A percentile compares a stretch with the other conserved stretches of the same genome.
Evolutionary conservation across 2,329 filamentous ascomycete species (phyloP).

Genomic region (Pestalotiopsis sp.): DNA sequence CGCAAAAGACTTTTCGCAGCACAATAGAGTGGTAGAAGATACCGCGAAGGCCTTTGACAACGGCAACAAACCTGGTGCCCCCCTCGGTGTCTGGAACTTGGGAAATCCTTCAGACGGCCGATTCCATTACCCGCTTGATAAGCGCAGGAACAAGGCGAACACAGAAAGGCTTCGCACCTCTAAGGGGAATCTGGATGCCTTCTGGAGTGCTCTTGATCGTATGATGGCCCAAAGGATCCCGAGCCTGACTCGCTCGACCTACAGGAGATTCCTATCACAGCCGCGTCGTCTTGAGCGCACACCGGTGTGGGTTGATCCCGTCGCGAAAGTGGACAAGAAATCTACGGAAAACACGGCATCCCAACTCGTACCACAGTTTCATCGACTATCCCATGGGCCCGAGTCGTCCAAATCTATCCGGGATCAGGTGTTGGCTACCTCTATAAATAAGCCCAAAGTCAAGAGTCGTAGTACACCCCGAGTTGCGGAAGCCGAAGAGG

Average conservation of each 20-base stretch:
- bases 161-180: conserved; percentile 22
- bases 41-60: background rate
- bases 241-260: conserved; percentile 28
- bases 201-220: conserved; percentile 18
- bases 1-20: conserved; percentile 26
- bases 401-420: conserved; percentile 13
- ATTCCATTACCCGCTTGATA: conserved; percentile 43
- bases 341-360: conserved; percentile 10
- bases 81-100: conserved; percentile 20
- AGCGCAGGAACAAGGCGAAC: conserved; percentile 23
- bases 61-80: conserved; percentile 14
- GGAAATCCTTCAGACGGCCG: conserved; percentile 33
- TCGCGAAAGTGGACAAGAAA: conserved; percentile 27
- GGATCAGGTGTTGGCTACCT: conserved; percentile 11
- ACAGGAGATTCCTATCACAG: conserved; percentile 32
- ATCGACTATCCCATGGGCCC: background rate
- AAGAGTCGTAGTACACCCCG: background rate
- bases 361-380: conserved; percentile 5
- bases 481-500: background rate
- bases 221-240: background rate
- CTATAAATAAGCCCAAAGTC: background rate
- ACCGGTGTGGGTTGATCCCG: conserved; percentile 46
- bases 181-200: conserved; percentile 24
- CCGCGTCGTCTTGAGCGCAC: conserved; percentile 47
- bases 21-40: conserved; percentile 3